Percentiles rank a stretch among this genome's conserved stretches.
Evolutionary conservation across 805 yeast genomes (phyloP).

Genomic region (Dipodascus albidus): DNA sequence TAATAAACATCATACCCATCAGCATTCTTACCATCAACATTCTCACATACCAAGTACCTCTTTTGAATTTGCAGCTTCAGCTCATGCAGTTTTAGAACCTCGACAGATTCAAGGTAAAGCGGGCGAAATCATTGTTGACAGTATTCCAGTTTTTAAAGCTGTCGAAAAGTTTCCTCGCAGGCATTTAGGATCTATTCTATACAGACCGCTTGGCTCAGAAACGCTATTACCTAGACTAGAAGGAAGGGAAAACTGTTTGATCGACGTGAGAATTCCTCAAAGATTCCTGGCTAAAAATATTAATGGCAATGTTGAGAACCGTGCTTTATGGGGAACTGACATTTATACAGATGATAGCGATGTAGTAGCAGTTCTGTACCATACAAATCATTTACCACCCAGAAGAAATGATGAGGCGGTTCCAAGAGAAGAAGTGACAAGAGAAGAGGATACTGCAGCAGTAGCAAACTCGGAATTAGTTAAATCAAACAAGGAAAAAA

Average conservation of each 20-base stretch:
- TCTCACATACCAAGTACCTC: too few relatives aligned
- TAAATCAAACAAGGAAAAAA: too few relatives aligned
- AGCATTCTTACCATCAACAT: too few relatives aligned
- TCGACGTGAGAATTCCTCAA: conserved; percentile 48
- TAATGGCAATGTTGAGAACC: conserved; percentile 31
- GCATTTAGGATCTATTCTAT: conserved; percentile 44
- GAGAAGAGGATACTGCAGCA: too few relatives aligned
- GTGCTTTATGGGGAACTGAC: conserved; percentile 84
- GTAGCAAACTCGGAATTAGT: too few relatives aligned
- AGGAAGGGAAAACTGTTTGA: conserved; percentile 25
- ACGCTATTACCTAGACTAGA: conserved; percentile 20
- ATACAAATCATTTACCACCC: conserved; percentile 49
- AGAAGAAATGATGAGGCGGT: too few relatives aligned
- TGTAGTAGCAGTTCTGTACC: conserved; percentile 60
- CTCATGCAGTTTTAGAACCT: too few relatives aligned
- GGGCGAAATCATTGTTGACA: conserved; percentile 25
- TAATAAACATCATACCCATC: too few relatives aligned
- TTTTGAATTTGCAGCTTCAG: too few relatives aligned
- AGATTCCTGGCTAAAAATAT: conserved; percentile 28
- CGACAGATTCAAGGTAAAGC: conserved; percentile 14
- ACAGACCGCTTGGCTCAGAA: conserved; percentile 19
- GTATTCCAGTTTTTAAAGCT: conserved; percentile 29
- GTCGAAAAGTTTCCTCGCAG: conserved; percentile 34
- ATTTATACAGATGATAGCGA: conserved; percentile 93
- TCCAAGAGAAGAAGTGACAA: too few relatives aligned